phyloP scores from a whole-genome alignment of 768 basidiomycete species.

The Coprinellus aureogranulatus region DNA sequence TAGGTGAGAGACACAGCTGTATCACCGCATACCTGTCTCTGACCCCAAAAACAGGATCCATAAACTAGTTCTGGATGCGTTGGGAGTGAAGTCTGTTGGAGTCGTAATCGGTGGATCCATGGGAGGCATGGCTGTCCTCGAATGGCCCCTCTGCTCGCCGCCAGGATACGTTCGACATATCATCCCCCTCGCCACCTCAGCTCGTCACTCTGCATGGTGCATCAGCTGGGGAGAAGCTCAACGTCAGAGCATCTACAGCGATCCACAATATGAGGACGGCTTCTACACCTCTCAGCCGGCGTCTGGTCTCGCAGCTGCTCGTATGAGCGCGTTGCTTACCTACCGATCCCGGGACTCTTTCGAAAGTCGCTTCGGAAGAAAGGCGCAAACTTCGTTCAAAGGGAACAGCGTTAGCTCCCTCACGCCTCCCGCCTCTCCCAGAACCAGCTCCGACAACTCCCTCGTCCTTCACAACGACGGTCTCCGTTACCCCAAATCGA shows the following conservation, averaged over 20 bases:
- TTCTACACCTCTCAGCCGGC: constrained; percentile 78
- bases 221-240: constrained; percentile 99
- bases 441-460: constrained; percentile 44
- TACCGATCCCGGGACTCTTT: constrained; percentile 93
- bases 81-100: constrained; percentile 78
- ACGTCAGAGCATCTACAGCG: constrained; percentile 93
- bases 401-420: constrained; percentile 19
- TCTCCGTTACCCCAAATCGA: constrained; percentile 47
- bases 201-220: constrained; percentile 96
- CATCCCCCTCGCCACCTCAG: constrained; percentile 91
- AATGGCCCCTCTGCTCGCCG: constrained; percentile 88
- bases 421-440: constrained; percentile 51
- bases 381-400: constrained; percentile 45
- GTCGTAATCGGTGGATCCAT: constrained; percentile 96
- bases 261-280: constrained; percentile 84
- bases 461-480: constrained; percentile 87
- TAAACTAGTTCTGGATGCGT: constrained; percentile 78
- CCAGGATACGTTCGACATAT: constrained; percentile 75
- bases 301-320: constrained; percentile 86
- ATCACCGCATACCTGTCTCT: neutral
- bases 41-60: constrained; percentile 52
- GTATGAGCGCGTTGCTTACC: constrained; percentile 93
- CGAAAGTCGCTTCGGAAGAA: constrained; percentile 88
- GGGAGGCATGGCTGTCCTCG: constrained; percentile 97
- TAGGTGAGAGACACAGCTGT: constrained; percentile 43